Conservation (phyloP, 805 yeast species). For the Pichia pseudocactophila region DNA sequence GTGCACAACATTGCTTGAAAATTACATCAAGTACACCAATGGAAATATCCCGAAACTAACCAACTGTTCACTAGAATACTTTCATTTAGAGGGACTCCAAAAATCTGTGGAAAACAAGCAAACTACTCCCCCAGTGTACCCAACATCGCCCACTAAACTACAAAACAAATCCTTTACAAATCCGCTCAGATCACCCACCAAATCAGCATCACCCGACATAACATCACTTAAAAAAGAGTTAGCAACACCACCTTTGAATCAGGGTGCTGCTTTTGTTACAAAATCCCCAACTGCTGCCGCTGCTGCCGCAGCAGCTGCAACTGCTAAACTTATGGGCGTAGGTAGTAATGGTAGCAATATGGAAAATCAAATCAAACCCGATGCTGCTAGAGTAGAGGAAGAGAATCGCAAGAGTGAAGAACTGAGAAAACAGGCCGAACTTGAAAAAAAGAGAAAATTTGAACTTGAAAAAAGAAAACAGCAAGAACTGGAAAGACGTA, state of each 20-base stretch:
- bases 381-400: conserved; percentile 4
- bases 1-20: conserved; percentile 41
- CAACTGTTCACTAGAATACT: conserved; percentile 37
- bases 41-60: conserved; percentile 44
- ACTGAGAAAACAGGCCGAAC: conserved; percentile 3
- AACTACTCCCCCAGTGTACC: not conserved
- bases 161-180: conserved; percentile 3
- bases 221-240: conserved; percentile 3
- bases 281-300: conserved; percentile 5
- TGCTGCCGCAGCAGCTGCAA: conserved; percentile 4
- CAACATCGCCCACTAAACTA: not conserved
- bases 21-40: conserved; percentile 45
- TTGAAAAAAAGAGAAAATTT: conserved; percentile 1
- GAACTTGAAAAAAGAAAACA: conserved; percentile 3
- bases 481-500: conserved; percentile 1
- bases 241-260: not conserved
- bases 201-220: not conserved
- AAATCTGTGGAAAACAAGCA: conserved; percentile 3
- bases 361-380: conserved; percentile 2
- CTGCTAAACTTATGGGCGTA: conserved; percentile 1
- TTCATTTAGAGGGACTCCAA: conserved; percentile 21
- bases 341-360: conserved; percentile 6
- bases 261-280: not conserved
- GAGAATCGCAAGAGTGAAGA: conserved; percentile 3
- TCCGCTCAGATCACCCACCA: conserved; percentile 7